Evolutionary conservation across 768 basidiomycete genomes (phyloP).

Genomic region (Lepiota venenata): DNA sequence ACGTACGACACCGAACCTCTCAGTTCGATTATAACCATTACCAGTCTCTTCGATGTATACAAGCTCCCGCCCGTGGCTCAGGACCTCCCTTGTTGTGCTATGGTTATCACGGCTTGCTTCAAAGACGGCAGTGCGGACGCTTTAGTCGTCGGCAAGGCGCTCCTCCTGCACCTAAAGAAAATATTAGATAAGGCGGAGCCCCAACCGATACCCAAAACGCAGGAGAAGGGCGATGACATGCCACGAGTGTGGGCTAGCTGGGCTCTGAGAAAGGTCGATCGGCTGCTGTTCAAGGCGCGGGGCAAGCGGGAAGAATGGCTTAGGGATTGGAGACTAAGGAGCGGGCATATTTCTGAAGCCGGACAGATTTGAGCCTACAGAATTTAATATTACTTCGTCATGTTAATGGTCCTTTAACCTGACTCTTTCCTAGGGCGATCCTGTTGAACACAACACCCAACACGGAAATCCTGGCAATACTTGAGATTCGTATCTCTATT

Average conservation of each 20-base stretch:
- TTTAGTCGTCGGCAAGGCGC: slow-evolving; percentile 33
- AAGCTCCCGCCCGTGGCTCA: slow-evolving; percentile 46
- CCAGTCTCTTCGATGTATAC: slow-evolving; percentile 54
- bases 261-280: slow-evolving; percentile 27
- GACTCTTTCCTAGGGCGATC: too few species aligned
- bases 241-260: slow-evolving; percentile 25
- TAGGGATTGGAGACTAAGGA: slow-evolving; percentile 4
- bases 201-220: slow-evolving; percentile 2
- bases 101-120: slow-evolving; percentile 55
- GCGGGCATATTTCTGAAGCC: slow-evolving; percentile 1
- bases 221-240: slow-evolving; percentile 15
- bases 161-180: slow-evolving; percentile 34
- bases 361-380: neutral
- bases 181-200: slow-evolving; percentile 20
- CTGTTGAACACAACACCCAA: too few species aligned
- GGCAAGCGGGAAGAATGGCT: neutral
- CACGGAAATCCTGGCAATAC: too few species aligned
- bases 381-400: neutral
- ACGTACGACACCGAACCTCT: slow-evolving; percentile 46
- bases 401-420: neutral
- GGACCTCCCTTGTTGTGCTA: slow-evolving; percentile 56
- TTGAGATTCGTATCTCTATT: too few species aligned
- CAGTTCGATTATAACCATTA: slow-evolving; percentile 43
- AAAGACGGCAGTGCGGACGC: slow-evolving; percentile 39
- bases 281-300: slow-evolving; percentile 14